These are phyloP conservation scores for Fragaria ananassa DNA, from an alignment of 306 rosid species.

Conservation along the genomic window DNA sequence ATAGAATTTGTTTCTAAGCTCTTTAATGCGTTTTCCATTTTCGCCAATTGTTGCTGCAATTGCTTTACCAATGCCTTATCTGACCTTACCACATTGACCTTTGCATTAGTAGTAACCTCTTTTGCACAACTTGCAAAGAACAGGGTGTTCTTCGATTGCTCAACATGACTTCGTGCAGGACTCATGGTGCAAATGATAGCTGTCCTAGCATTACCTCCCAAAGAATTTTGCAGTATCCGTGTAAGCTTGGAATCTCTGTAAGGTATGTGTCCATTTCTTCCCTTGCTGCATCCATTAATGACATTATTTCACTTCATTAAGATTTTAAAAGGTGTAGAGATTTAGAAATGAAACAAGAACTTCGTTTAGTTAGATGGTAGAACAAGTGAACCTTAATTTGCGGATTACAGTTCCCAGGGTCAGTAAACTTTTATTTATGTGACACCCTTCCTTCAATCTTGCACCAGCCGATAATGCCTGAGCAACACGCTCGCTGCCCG, in stretches of 20 bases:
- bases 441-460: constrained; percentile 90
- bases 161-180: constrained; percentile 74
- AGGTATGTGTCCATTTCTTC: constrained; percentile 76
- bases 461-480: constrained; percentile 72
- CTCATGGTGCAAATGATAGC: constrained; percentile 89
- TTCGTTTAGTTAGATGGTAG: background rate
- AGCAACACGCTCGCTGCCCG: constrained; percentile 93
- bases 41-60: constrained; percentile 64
- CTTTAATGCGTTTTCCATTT: constrained; percentile 63
- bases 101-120: constrained; percentile 82
- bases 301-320: background rate
- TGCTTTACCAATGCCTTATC: constrained; percentile 86
- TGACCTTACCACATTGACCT: constrained; percentile 65
- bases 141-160: constrained; percentile 85
- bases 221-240: constrained; percentile 83
- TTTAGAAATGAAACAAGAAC: background rate
- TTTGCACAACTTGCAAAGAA: constrained; percentile 85
- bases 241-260: constrained; percentile 90
- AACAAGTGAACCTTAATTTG: constrained; percentile 61
- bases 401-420: constrained; percentile 87
- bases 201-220: constrained; percentile 94
- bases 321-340: background rate
- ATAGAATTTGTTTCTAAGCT: constrained; percentile 44
- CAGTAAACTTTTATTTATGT: constrained; percentile 90
- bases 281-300: constrained; percentile 60